Evolutionary conservation across 306 rosid genomes (phyloP).

Genomic region (Boehmeria nivea): DNA sequence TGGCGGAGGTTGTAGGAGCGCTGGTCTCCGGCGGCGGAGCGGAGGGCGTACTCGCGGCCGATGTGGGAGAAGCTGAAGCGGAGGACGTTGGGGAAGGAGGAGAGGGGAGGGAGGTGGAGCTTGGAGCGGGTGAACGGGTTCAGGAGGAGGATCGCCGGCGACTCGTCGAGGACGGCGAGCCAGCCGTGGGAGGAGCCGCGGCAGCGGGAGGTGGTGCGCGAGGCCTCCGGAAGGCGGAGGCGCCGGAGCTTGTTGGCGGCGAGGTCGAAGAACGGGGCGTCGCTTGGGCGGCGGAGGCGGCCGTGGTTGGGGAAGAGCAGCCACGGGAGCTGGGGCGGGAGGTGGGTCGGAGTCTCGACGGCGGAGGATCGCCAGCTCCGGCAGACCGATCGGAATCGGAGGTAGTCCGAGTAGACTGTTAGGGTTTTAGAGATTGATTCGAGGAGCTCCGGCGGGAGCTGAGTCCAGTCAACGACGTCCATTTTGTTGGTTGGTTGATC

Average conservation of each 20-base stretch:
- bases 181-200: slow-evolving; percentile 77
- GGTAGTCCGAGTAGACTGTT: slow-evolving; percentile 37
- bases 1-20: slow-evolving; percentile 31
- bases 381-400: slow-evolving; percentile 49
- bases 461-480: slow-evolving; percentile 38
- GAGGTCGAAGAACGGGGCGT: slow-evolving; percentile 45
- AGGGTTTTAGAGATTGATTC: slow-evolving; percentile 34
- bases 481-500: slow-evolving; percentile 15
- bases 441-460: slow-evolving; percentile 50
- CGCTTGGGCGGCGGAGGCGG: slow-evolving; percentile 23
- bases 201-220: slow-evolving; percentile 33
- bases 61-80: slow-evolving; percentile 44
- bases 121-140: slow-evolving; percentile 49
- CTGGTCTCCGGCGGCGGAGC: slow-evolving; percentile 20
- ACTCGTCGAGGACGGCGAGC: slow-evolving; percentile 46
- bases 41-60: slow-evolving; percentile 47
- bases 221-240: slow-evolving; percentile 49
- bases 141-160: slow-evolving; percentile 45
- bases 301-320: slow-evolving; percentile 50
- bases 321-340: slow-evolving; percentile 67
- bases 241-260: slow-evolving; percentile 39
- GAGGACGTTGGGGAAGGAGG: slow-evolving; percentile 54
- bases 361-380: slow-evolving; percentile 39
- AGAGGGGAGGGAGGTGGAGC: slow-evolving; percentile 49
- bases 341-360: slow-evolving; percentile 42